phyloP scores from a whole-genome alignment of 2,329 filamentous ascomycete species.

The Uncinocarpus reesii region DNA sequence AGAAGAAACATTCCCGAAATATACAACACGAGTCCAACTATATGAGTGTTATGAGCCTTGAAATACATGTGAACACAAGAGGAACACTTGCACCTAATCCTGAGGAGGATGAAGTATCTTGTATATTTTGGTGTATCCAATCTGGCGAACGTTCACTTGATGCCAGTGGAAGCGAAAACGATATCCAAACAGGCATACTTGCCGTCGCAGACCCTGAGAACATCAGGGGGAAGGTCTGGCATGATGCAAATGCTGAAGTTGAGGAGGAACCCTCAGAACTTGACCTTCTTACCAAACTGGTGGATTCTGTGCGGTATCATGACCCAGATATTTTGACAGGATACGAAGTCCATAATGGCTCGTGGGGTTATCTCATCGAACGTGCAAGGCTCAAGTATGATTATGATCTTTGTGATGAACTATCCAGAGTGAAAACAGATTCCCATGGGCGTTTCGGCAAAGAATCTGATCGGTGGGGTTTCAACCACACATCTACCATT shows the following conservation, averaged over 20 bases:
- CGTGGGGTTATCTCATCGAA: constrained; percentile 94
- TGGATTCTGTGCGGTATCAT: constrained; percentile 69
- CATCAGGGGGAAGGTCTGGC: constrained; percentile 52
- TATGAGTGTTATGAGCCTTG: constrained; percentile 93
- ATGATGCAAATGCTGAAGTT: constrained; percentile 53
- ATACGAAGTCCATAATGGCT: constrained; percentile 85
- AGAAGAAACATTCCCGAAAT: constrained; percentile 61
- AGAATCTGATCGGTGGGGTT: constrained; percentile 82
- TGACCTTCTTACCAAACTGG: constrained; percentile 72
- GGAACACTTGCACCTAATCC: constrained; percentile 76
- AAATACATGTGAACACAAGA: constrained; percentile 82
- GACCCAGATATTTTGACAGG: constrained; percentile 92
- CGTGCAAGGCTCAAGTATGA: constrained; percentile 77
- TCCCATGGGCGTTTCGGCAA: constrained; percentile 77
- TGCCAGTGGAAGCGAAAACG: constrained; percentile 38
- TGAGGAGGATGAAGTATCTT: constrained; percentile 76
- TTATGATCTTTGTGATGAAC: constrained; percentile 79
- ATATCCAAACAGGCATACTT: constrained; percentile 59
- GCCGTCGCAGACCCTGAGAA: constrained; percentile 52
- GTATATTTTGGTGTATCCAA: constrained; percentile 82
- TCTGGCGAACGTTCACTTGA: constrained; percentile 55
- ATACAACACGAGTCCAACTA: constrained; percentile 79
- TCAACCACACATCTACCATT: constrained; percentile 85
- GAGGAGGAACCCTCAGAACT: constrained; percentile 69
- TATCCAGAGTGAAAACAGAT: constrained; percentile 77